Percentiles rank a stretch among this genome's conserved stretches.
Evolutionary conservation across 805 yeast species (phyloP).

Genomic region (Kazachstania taianensis): DNA sequence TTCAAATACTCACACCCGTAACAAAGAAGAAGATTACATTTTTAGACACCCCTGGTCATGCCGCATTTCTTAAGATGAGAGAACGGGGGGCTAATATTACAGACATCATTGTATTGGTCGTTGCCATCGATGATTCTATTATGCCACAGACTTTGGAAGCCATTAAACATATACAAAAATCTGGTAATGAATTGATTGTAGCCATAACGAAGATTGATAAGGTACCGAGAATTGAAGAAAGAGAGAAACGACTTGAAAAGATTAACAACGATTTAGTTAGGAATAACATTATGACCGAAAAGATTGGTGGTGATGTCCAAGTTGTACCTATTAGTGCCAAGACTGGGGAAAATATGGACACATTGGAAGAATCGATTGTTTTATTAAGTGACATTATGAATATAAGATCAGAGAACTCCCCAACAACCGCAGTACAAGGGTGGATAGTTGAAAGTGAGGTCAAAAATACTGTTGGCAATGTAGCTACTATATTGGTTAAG

Average conservation of each 20-base stretch:
- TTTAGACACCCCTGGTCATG: conserved; percentile 96
- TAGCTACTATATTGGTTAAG: conserved; percentile 75
- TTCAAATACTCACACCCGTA: conserved; percentile 69
- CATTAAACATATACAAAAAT: conserved; percentile 74
- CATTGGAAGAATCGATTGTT: conserved; percentile 79
- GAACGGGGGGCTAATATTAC: conserved; percentile 93
- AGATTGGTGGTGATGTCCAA: conserved; percentile 91
- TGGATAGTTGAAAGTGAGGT: conserved; percentile 82
- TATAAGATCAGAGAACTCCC: conserved; percentile 45
- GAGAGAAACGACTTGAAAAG: conserved; percentile 58
- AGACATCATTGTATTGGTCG: conserved; percentile 84
- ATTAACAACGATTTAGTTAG: conserved; percentile 70
- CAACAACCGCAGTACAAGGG: conserved; percentile 54
- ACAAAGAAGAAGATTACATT: conserved; percentile 75
- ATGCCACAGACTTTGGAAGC: conserved; percentile 98
- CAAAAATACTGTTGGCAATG: conserved; percentile 71
- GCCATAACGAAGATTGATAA: conserved; percentile 91
- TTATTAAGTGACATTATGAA: conserved; percentile 80
- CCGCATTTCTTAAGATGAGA: conserved; percentile 92
- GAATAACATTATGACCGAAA: conserved; percentile 77
- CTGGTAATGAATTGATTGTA: conserved; percentile 48
- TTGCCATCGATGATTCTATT: conserved; percentile 94
- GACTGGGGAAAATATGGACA: conserved; percentile 83
- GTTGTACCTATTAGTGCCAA: conserved; percentile 80
- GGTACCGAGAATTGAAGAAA: conserved; percentile 29